A percentile compares a stretch with the other conserved stretches of the same genome.
These are phyloP conservation scores for Solanum aculeatissimum DNA, from an alignment of 305 asterid genomes.

Conservation along the genomic window DNA sequence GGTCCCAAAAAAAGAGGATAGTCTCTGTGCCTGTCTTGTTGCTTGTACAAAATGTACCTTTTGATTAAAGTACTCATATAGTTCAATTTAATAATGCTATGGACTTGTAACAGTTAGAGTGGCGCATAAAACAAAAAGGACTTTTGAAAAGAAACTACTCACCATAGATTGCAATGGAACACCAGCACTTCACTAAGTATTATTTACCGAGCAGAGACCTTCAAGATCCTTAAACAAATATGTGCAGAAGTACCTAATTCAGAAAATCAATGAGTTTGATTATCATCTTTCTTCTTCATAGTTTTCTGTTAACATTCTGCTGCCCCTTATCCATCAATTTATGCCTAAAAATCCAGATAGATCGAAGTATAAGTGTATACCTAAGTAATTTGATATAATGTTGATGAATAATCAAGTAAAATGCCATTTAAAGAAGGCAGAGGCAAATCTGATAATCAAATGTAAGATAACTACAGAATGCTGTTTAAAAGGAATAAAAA, in stretches of 20 bases:
- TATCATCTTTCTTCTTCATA: background rate
- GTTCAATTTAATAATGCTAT: background rate
- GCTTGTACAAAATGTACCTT: background rate
- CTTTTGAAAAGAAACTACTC: background rate
- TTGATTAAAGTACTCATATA: background rate
- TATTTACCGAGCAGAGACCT: background rate
- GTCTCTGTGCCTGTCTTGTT: background rate
- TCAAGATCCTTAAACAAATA: background rate
- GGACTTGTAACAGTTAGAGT: background rate
- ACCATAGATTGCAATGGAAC: background rate
- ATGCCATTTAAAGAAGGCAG: background rate
- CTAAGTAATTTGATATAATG: background rate
- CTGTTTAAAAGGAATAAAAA: background rate
- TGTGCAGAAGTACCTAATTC: background rate
- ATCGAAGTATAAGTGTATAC: background rate
- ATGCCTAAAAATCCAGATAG: background rate
- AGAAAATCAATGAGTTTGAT: background rate
- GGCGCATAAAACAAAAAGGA: background rate
- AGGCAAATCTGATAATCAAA: background rate
- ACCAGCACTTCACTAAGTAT: background rate
- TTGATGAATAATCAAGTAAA: background rate
- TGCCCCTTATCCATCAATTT: background rate
- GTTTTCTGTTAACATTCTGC: background rate
- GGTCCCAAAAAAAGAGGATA: background rate
- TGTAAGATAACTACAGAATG: background rate